Base-by-base conservation (phyloP, 129 eudicot species). In the Arctium lappa region DNA sequence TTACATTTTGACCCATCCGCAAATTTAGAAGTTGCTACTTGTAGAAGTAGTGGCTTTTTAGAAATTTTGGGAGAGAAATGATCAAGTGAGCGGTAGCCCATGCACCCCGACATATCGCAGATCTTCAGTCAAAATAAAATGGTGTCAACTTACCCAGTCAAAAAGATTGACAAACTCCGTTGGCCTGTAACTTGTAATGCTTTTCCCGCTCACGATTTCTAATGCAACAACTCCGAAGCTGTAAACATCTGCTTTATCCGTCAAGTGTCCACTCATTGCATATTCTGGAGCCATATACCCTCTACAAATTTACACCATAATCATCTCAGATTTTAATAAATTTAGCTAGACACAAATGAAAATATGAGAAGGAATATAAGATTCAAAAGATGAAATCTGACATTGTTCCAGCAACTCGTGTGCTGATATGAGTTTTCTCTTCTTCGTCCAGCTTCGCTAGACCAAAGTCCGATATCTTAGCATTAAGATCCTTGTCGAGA, bases 271-370 rank as follows among this genome's bases (percentile, higher is more conserved):
- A 48, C 95, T 88, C 95, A 87, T 89, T 31, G 93, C 95, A 79
- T 91, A 91, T 84, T 91, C 95, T 1, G 95, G 95, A 73, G 95
- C 95, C 93, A 91, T 91, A 72, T 91, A 91, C 46, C 96, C 96
- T 86, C 96, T 91, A 84, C 5, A 78, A 50, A 69, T 46, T 75
- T n/a, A n/a, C 29, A 60, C 29, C 68, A 60, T n/a, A 60, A 60
- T 16, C 0, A 7, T 60, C 29, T 60, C 29, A 60, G 68, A 53
- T 15, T 15, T 53, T 15, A 53, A 53, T 15, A 7, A 53, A 53
- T 53, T 13, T 53, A 53, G 6, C 6, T 53, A 15, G 15, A 53
- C 27, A 12, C 1, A 53, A 15, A 50, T 0, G 13, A 13, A 53
- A 11, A 46, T 11, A 4, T 11, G 7, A 53, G 27, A 53, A 53